phyloP scores from a whole-genome alignment of 352 stramenopile genomes.

The Globisporangium polare region DNA sequence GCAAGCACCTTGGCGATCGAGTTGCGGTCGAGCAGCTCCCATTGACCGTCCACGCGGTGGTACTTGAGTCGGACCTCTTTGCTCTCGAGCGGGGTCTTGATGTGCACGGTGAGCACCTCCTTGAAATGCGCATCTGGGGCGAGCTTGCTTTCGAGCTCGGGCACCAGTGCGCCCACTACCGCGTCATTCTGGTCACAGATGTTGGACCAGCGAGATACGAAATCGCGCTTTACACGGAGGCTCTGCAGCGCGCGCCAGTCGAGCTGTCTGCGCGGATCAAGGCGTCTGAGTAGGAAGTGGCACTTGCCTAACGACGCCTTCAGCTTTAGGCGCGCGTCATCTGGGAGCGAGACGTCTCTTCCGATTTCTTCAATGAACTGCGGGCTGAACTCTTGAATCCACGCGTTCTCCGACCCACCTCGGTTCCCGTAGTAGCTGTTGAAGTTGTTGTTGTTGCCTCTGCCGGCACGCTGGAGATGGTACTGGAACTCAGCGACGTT shows the following conservation, averaged over 20 bases:
- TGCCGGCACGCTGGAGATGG: not conserved
- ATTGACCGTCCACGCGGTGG: constrained; percentile 26
- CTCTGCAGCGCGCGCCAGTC: not conserved
- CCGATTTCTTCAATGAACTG: not conserved
- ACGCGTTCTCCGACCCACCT: not conserved
- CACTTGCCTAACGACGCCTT: constrained; percentile 1
- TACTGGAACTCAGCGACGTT: constrained; percentile 1
- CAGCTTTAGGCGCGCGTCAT: not conserved
- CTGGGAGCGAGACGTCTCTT: not conserved
- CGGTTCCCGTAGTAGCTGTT: not conserved
- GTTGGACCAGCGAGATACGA: constrained; percentile 13
- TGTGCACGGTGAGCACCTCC: constrained; percentile 3
- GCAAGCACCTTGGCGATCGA: constrained; percentile 11
- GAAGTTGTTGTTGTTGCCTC: not conserved
- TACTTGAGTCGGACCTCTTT: constrained; percentile 31
- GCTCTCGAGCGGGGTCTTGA: not conserved
- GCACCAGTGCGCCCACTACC: not conserved
- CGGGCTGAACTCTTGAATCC: not conserved
- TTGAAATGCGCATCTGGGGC: not conserved
- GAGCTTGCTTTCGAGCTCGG: not conserved
- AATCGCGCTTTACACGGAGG: not conserved
- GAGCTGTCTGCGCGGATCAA: not conserved
- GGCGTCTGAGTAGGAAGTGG: not conserved
- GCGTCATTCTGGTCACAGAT: not conserved
- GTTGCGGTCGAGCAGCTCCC: constrained; percentile 21